Percentiles rank a stretch among this genome's conserved stretches.
phyloP scores from a whole-genome alignment of 257 asterid genomes.

The Lycium ferocissimum region DNA sequence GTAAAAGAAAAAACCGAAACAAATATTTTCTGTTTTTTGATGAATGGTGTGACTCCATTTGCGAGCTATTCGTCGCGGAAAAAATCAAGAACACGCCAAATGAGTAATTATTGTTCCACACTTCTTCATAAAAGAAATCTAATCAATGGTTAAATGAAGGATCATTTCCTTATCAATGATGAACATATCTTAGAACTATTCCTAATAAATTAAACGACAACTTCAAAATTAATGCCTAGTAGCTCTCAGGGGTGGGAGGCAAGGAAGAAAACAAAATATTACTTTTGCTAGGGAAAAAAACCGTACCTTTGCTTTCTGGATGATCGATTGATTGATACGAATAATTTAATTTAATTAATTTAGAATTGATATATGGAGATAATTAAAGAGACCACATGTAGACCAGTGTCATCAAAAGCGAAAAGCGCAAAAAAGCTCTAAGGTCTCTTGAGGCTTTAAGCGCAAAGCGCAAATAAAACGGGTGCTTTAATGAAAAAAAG shows the following conservation, averaged over 20 bases:
- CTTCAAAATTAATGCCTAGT: slow-evolving; percentile 16
- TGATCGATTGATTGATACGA: too few species aligned
- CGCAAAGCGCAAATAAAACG: too few species aligned
- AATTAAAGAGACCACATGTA: too few species aligned
- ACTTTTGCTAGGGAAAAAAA: too few species aligned
- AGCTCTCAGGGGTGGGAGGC: not conserved
- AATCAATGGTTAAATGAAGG: not conserved
- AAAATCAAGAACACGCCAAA: slow-evolving; percentile 17
- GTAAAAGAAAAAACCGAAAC: too few species aligned
- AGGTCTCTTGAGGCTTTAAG: too few species aligned
- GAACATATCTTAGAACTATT: not conserved
- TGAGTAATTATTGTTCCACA: slow-evolving; percentile 5
- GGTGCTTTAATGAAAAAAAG: too few species aligned
- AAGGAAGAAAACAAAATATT: not conserved
- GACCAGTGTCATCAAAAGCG: too few species aligned
- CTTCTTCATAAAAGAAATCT: not conserved
- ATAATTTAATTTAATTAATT: too few species aligned
- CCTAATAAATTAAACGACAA: not conserved
- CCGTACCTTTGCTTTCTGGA: too few species aligned
- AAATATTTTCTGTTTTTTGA: not conserved
- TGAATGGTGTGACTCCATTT: not conserved
- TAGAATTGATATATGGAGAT: too few species aligned
- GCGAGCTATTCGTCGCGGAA: not conserved
- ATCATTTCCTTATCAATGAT: slow-evolving; percentile 13
- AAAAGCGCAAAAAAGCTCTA: too few species aligned